phyloP scores from a whole-genome alignment of 352 stramenopile genomes.

The Pythium biforme region DNA sequence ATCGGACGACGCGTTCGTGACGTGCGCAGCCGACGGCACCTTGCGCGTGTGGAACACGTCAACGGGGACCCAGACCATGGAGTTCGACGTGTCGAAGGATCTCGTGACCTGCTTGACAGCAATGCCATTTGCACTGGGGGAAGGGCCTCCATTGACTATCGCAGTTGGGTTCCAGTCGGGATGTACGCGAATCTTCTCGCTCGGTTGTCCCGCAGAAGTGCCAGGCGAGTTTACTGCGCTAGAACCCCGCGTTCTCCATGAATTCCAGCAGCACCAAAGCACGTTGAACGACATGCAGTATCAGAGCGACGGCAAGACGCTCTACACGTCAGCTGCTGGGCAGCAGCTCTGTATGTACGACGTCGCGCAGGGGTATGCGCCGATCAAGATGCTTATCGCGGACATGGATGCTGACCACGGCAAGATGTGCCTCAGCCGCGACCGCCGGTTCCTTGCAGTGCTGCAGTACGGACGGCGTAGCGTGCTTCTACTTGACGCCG shows the following conservation, averaged over 20 bases:
- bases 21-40: conserved; percentile 69
- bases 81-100: conserved; percentile 81
- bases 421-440: conserved; percentile 26
- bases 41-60: conserved; percentile 80
- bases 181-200: conserved; percentile 82
- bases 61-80: conserved; percentile 69
- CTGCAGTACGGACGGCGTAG: conserved; percentile 20
- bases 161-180: conserved; percentile 82
- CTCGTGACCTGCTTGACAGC: conserved; percentile 56
- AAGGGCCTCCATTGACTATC: conserved; percentile 24
- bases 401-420: conserved; percentile 25
- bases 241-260: conserved; percentile 43
- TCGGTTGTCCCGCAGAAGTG: conserved; percentile 27
- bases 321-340: conserved; percentile 52
- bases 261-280: conserved; percentile 86
- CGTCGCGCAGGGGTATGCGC: conserved; percentile 39
- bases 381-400: conserved; percentile 67
- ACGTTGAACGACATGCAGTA: conserved; percentile 59
- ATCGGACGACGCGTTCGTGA: conserved; percentile 45
- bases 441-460: conserved; percentile 26
- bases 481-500: conserved; percentile 25
- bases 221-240: background rate
- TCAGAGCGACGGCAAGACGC: conserved; percentile 33
- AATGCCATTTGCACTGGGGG: conserved; percentile 24
- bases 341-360: conserved; percentile 77